These are phyloP conservation scores for Stephanocyclus meneghinianus DNA, from an alignment of 352 stramenopile species.

Conservation along the genomic window DNA sequence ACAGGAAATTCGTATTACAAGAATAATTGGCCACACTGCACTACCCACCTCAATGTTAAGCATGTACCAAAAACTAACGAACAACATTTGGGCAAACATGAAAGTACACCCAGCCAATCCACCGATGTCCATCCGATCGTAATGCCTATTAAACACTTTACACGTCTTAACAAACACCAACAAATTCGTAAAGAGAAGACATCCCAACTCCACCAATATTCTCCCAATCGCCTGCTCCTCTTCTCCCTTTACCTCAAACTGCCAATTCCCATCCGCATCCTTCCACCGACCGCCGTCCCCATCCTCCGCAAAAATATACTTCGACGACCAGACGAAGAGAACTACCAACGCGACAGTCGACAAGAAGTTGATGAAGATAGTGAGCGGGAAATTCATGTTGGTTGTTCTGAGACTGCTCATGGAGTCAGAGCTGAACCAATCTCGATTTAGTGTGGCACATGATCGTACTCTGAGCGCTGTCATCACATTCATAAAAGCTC, in stretches of 20 bases:
- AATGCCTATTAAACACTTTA: constrained; percentile 12
- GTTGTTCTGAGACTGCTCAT: constrained; percentile 5
- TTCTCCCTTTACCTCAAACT: constrained; percentile 10
- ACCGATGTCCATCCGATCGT: constrained; percentile 13
- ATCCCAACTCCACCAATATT: constrained; percentile 15
- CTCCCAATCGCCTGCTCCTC: constrained; percentile 3
- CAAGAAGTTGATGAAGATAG: constrained; percentile 5
- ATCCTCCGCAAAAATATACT: constrained; percentile 5
- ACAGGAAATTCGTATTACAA: not conserved
- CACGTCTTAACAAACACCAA: constrained; percentile 16
- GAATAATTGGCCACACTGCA: not conserved
- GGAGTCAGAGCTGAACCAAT: constrained; percentile 12
- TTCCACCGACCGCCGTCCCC: constrained; percentile 6
- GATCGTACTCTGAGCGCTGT: not conserved
- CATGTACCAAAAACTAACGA: constrained; percentile 34
- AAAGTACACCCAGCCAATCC: constrained; percentile 15
- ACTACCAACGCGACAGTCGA: constrained; percentile 2
- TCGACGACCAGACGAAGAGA: constrained; percentile 13
- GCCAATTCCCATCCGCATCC: constrained; percentile 13
- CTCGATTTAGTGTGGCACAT: not conserved
- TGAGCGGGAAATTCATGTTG: constrained; percentile 12
- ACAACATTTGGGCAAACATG: constrained; percentile 38
- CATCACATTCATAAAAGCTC: not conserved
- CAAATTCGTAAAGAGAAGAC: constrained; percentile 11
- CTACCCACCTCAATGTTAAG: constrained; percentile 19